Evolutionary conservation across 768 basidiomycete species (phyloP), one percentile per base, ranked within the genome.

Genomic region (Leccinum fibrillosum): DNA sequence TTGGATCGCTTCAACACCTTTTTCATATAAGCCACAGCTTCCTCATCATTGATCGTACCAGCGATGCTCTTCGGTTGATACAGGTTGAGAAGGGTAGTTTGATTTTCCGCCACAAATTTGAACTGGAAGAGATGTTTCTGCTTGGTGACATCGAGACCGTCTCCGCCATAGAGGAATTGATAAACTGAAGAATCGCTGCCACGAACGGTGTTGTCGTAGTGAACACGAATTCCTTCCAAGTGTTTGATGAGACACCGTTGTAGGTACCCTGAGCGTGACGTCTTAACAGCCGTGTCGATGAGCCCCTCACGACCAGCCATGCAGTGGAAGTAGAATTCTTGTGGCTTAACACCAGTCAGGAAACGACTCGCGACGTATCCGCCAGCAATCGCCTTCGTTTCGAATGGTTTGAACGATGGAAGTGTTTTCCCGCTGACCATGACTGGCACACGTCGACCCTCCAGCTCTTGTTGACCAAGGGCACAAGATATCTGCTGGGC

Each of bases 281-380:
- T 99, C 78, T 99, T 99, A 72, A 99, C 96, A 37, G 97, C 97
- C 5, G 97, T 99, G 69, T 99, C 97, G 68, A 99, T 99, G 39
- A 99, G 82, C 69, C 97, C 97, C 78, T 99, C 97, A 65, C 97
- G 86, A 53, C 97, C 97, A 57, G 97, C 97, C 97, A 99, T 99
- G 71, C 97, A 98, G 76, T 99, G 97, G 82, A 99, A 99, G 78
- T 97, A 99, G 76, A 98, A 99, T 73, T 99, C 97, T 71, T 99
- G 97, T 0, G 97, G 97, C 65, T 90, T 92, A 72, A 99, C 86
- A 55, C 97, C 97, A 7, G 97, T 98, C 78, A 99, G 83, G 82
- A 99, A 99, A 35, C 97, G 93, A 72, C 96, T 97, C 13, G 92
- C 94, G 49, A 99, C 92, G 72, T 96, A 99, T 8, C 97, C 97